Base-by-base conservation (phyloP, 2,329 filamentous ascomycete species). In the Zasmidium citrigriseum region DNA sequence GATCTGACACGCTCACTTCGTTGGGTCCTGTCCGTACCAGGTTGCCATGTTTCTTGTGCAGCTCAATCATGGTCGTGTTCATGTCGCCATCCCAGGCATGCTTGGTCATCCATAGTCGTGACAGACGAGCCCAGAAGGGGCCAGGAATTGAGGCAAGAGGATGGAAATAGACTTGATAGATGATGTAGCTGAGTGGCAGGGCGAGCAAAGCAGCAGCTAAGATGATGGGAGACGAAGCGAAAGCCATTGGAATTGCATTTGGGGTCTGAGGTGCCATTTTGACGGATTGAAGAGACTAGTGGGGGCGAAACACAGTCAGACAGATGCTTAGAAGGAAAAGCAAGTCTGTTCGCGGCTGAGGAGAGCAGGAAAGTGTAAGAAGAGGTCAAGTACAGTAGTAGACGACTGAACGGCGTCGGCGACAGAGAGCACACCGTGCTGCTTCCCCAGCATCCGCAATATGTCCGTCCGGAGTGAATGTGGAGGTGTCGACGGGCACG, bases 1-100 rank as follows among this genome's bases (percentile, higher is more conserved):
- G 56, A 46, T 71, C 66, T 14, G 69, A 63, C 5, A 72, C 63
- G 45, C 63, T 67, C 49, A 70, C 66, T 61, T 72, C 70, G 47
- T 70, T 70, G 2, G 71, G 71, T 2, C 63, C 69, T 14, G 61
- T 71, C 10, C 71, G 64, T 16, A 75, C 70, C 14, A 74, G 62
- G 10, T 55, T 57, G 16, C 71, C 71, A 49, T 70, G 57, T 21
- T 67, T 61, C 34, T 65, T 57, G 53, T 75, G 72, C 20, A 73
- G 62, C 18, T 56, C 45, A 27, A 72, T 70, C 57, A 71, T 64
- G 2, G 58, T 59, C 1, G 52, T 57, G 57, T 70, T 67, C 66
- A 72, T 68, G 59, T 72, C 64, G 18, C 71, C 72, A 46, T 67
- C 61, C 64, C 67, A 67, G 44, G 70, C 18, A 20, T 22, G 45